Evolutionary conservation across 176 grass and related monocot species (phyloP), one percentile per base, ranked within the genome.

Genomic region (Metroxylon sagu): DNA sequence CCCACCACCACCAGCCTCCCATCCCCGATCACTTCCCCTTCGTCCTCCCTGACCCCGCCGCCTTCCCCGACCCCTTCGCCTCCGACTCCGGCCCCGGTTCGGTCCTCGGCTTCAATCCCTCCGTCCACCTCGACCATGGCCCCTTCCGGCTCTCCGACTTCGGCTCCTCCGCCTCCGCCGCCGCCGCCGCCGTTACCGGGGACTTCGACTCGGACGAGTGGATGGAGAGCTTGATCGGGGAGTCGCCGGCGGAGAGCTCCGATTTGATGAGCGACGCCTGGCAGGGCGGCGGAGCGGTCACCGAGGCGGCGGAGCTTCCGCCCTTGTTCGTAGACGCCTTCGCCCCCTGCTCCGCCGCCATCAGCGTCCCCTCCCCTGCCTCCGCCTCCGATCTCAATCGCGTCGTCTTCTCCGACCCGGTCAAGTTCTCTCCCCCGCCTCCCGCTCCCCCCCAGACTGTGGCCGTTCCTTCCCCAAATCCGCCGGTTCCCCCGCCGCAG

Each of bases 201-300:
- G 94, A 93, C 70, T 98, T 98, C 60, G 94, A 98, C 74, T 71
- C 88, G 0, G 94, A 98, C 5, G 94, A 82, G 14, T 98, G 94
- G 94, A 98, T 98, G 94, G 94, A 93, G 31, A 98, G 94, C 76
- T 84, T 98, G 53, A 98, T 98, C 8, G 88, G 82, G 0, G 88
- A 92, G 43, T 54, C 70, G 18, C 70, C 70, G 5, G 50, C 50
- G 16, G 70, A 73, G 50, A 48, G 29, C 27, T 60, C 68, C 16
- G 56, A 29, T 43, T 23, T 71, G 23, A 60, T 51, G 35, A 52
- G 39, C 21, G 68, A 71, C 15, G 31, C 68, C 8, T 71, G 68
- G 68, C 68, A 43, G 4, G 43, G 30, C 15, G 18, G 19, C 8
- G 31, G 30, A 1, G 35, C 18, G 6, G 35, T 29, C 14, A 10